Percentiles rank a stretch among this genome's conserved stretches.
phyloP scores from a whole-genome alignment of 768 basidiomycete species.

The Pleurotus platypus region DNA sequence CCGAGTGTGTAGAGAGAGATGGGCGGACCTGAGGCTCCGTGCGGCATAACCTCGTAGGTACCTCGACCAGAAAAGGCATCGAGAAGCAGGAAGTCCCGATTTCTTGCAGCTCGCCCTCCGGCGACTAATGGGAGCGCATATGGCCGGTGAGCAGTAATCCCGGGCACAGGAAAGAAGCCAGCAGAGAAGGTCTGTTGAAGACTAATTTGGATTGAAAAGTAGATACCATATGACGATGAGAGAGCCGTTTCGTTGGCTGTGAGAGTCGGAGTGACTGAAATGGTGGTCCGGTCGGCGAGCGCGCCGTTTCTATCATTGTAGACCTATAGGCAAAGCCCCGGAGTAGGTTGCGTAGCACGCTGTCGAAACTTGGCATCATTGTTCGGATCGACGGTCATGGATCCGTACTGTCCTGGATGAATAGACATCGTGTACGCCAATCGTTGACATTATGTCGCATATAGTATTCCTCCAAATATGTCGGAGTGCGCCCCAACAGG shows the following conservation, averaged over 20 bases:
- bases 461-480: too few relatives aligned
- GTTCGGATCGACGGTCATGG: conserved; percentile 2
- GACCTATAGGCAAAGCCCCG: neutral
- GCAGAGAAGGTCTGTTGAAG: neutral
- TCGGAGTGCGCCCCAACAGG: too few relatives aligned
- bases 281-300: conserved; percentile 1
- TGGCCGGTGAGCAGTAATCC: conserved; percentile 5
- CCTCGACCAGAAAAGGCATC: neutral
- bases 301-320: neutral
- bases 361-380: conserved; percentile 1
- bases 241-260: neutral
- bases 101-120: conserved; percentile 1
- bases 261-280: neutral
- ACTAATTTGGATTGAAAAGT: neutral
- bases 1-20: neutral
- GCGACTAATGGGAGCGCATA: conserved; percentile 8
- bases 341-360: neutral
- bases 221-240: neutral
- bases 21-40: neutral
- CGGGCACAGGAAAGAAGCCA: neutral
- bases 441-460: neutral
- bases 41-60: conserved; percentile 6
- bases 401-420: neutral
- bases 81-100: conserved; percentile 1
- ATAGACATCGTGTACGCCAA: neutral